These are phyloP conservation scores for Colletotrichum salicis DNA, from an alignment of 2,329 filamentous ascomycete species.

Conservation along the genomic window DNA sequence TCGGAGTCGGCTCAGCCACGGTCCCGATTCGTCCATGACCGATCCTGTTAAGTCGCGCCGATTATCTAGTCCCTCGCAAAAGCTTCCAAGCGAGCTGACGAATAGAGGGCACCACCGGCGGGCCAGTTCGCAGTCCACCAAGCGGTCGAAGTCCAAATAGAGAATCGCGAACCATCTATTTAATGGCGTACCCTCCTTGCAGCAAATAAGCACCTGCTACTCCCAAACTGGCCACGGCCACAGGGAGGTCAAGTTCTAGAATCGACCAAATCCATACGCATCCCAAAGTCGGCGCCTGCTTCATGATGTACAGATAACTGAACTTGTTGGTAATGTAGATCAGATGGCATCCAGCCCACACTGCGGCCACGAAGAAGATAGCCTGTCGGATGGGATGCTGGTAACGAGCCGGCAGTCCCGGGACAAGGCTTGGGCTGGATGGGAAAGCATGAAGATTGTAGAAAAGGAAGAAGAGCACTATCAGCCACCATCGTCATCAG, in stretches of 20 bases:
- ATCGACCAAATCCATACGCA: constrained; percentile 95
- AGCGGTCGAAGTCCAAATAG: constrained; percentile 32
- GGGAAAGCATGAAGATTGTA: constrained; percentile 67
- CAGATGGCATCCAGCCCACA: constrained; percentile 78
- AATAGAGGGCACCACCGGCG: constrained; percentile 21
- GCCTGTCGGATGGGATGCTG: constrained; percentile 63
- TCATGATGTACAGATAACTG: constrained; percentile 90
- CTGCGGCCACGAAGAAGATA: constrained; percentile 72
- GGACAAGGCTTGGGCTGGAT: constrained; percentile 60
- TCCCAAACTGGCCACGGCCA: constrained; percentile 67
- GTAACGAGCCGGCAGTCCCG: constrained; percentile 57
- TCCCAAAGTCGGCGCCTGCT: constrained; percentile 86
- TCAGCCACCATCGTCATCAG: not conserved
- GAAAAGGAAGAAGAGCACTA: constrained; percentile 66
- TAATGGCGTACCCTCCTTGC: constrained; percentile 61
- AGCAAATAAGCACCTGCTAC: constrained; percentile 58
- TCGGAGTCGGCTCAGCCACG: constrained; percentile 31
- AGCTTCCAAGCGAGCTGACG: constrained; percentile 17
- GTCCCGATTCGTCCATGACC: constrained; percentile 20
- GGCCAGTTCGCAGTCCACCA: not conserved
- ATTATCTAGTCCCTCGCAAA: constrained; percentile 20
- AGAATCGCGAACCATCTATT: constrained; percentile 33
- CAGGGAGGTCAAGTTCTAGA: constrained; percentile 80
- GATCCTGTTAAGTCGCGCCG: constrained; percentile 25
- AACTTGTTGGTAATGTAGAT: constrained; percentile 83